Conservation (phyloP, 805 yeast species). For the Isabelozyma gotoi region DNA sequence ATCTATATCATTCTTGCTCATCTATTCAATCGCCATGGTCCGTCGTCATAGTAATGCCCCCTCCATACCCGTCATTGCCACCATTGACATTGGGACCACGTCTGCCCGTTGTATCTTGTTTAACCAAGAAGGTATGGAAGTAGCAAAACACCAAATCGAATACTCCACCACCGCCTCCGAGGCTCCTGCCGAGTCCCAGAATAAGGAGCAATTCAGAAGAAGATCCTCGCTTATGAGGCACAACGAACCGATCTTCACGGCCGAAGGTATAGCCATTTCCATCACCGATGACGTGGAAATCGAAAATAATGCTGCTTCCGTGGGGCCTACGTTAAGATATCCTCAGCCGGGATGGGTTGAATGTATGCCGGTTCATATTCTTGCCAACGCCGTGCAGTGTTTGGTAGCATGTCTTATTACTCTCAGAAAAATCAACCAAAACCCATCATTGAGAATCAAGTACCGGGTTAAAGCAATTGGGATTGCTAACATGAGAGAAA, state of each 20-base stretch:
- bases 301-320: conserved; percentile 53
- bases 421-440: conserved; percentile 54
- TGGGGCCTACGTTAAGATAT: conserved; percentile 69
- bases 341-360: conserved; percentile 94
- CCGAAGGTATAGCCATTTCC: conserved; percentile 72
- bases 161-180: conserved; percentile 72
- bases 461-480: conserved; percentile 75
- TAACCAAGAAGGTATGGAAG: conserved; percentile 67
- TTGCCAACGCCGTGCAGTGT: conserved; percentile 80
- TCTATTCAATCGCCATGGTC: conserved; percentile 25
- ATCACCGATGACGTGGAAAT: conserved; percentile 59
- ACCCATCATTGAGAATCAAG: conserved; percentile 50
- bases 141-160: conserved; percentile 89
- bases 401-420: conserved; percentile 62
- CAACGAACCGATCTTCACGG: conserved; percentile 62
- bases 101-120: conserved; percentile 87
- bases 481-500: conserved; percentile 94
- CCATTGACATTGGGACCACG: conserved; percentile 90
- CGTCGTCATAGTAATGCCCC: conserved; percentile 46
- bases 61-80: conserved; percentile 50
- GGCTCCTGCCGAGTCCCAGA: conserved; percentile 42
- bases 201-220: conserved; percentile 46
- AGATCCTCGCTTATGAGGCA: conserved; percentile 44
- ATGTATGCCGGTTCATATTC: conserved; percentile 81
- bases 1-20: background rate